Base-by-base conservation (phyloP, 192 early-diverging fungal species). In the Funneliformis mosseae region DNA sequence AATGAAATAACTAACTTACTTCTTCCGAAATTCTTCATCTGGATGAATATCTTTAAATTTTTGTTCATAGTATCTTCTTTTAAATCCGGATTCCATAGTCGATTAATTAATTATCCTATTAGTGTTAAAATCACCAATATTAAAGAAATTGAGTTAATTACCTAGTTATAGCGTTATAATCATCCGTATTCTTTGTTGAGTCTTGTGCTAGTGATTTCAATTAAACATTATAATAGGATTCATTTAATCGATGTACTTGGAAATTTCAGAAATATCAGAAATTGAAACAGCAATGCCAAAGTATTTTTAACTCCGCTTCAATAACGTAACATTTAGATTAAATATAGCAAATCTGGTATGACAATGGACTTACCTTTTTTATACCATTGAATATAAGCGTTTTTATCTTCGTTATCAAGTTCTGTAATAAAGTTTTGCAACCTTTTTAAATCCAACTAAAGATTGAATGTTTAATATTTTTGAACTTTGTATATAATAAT, bases 331-430 rank as follows among this genome's bases (percentile, higher is more conserved):
- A 77, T 90, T 88, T 71, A 90, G 84, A 50, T 87, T 88, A 23
- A 87, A 85, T 71, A 88, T 84, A 41, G n/a, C n/a, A n/a, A n/a
- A n/a, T n/a, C n/a, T n/a, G n/a, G n/a, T n/a, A n/a, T n/a, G n/a
- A n/a, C n/a, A n/a, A n/a, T n/a, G n/a, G n/a, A n/a, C 64, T 55
- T 79, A 79, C 77, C 33, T 33, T 33, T 21, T 64, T 14, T 16
- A 33, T 88, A 87, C 81, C 94, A 88, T 55, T 91, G 88, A 71
- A 85, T 84, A 81, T 98, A 97, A 9, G 92, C 91, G 59, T 91
- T 83, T 62, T 92, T 90, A 81, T 99, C 97, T 76, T 93, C 87
- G 73, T 91, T 92, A n/a, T 92, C 97, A 46, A 99, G 86, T 68
- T 93, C 89, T 18, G 91, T 88, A 81, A 98, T 87, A 21, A 99